Evolutionary conservation across 352 stramenopile genomes (phyloP), one percentile per base, ranked within the genome.

Genomic region (Blastocystis sp.): DNA sequence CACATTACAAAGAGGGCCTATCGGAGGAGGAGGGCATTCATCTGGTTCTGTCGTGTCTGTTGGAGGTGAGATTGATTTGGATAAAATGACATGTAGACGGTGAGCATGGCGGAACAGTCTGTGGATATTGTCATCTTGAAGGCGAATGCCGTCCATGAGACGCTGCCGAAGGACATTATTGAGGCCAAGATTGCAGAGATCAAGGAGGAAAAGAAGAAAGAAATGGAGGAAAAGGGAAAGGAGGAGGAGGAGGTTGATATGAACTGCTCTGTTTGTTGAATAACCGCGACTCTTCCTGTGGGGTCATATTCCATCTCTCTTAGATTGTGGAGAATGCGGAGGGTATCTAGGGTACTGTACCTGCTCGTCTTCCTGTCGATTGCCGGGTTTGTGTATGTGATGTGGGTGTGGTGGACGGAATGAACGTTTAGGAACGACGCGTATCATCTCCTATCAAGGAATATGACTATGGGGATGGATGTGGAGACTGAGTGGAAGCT

Each of bases 201-300:
- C 27, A 84, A 84, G 36, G 72, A 84, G 14, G 72, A 84, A 65
- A 84, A 84, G 72, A 84, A 84, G 46, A 72, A 34, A 16, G 57
- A 84, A 36, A n/a, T 32, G 24, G 57, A 84, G n/a, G 57, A 16
- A 34, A 84, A 84, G 53, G 57, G 75, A 65, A 34, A n/a, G 44
- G 48, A 84, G 29, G 9, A 64, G 54, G 24, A 54, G 21, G 46
- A 54, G 21, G 46, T 32, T 11, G 54, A 64, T 54, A 11, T 54
- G 21, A 54, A 21, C 21, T 64, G 6, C 21, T 8, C 21, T 32
- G 24, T 64, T 64, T 29, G 54, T 64, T 0, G 21, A 51, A 18
- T 51, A 18, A 18, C 44, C 8, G 8, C 11, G 11, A 11, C 11
- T 21, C 9, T 54, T 54, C 46, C 21, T 54, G 46, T 54, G 11